phyloP scores from a whole-genome alignment of 805 yeast genomes.

The Ogataea populi-albae region DNA sequence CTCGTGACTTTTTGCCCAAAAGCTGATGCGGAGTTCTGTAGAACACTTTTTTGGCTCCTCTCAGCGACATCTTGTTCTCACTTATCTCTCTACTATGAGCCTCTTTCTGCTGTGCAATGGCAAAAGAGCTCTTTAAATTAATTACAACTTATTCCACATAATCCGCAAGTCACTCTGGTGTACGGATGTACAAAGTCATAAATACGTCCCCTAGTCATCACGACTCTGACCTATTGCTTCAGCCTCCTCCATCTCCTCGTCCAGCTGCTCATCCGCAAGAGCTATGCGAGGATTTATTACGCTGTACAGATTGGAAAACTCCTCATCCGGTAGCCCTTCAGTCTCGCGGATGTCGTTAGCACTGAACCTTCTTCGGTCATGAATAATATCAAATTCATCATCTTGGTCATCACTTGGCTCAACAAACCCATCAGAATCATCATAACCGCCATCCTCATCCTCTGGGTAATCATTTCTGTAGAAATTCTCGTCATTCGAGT shows the following conservation, averaged over 20 bases:
- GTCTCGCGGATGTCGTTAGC: conserved; percentile 25
- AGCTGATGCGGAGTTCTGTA: conserved; percentile 36
- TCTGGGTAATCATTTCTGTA: conserved; percentile 94
- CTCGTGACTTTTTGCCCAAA: conserved; percentile 32
- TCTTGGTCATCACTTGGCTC: conserved; percentile 40
- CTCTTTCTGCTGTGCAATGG: too few species aligned
- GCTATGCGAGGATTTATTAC: conserved; percentile 15
- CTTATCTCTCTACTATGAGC: too few species aligned
- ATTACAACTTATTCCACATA: too few species aligned
- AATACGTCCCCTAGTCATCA: conserved; percentile 14
- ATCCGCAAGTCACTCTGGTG: too few species aligned
- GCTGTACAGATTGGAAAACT: conserved; percentile 35
- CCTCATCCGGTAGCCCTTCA: conserved; percentile 29
- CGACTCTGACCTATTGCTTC: conserved; percentile 11
- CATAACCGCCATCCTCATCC: conserved; percentile 71
- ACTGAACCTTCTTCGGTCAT: conserved; percentile 32
- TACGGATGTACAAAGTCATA: too few species aligned
- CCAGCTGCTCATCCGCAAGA: conserved; percentile 11
- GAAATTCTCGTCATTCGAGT: conserved; percentile 87
- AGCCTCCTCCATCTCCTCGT: conserved; percentile 17
- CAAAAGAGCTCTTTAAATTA: too few species aligned
- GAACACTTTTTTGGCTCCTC: conserved; percentile 37
- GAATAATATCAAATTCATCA: conserved; percentile 34
- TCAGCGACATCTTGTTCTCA: conserved; percentile 29
- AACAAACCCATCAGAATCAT: conserved; percentile 21